Evolutionary conservation across 2,329 filamentous ascomycete species (phyloP), one percentile per base, ranked within the genome.

Genomic region (Fusarium sp.): DNA sequence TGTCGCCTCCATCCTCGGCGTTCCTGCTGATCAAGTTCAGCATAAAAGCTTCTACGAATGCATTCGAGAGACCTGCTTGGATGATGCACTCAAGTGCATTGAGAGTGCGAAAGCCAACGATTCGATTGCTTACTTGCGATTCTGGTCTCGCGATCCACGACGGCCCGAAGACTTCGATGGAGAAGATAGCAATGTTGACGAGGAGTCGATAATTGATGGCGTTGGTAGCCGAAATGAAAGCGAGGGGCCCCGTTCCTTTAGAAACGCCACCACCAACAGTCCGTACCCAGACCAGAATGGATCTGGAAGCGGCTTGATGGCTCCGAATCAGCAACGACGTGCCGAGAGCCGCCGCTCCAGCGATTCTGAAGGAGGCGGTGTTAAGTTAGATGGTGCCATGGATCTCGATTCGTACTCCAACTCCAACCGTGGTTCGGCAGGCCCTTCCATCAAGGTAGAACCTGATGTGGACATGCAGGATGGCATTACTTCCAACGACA

Each of bases 21-120:
- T 97, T 8, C 84, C 88, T 1, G 89, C 93, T 8, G 88, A 91
- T 30, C 87, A 92, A 62, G 88, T 97, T 72, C 88, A 90, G 72
- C 91, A 93, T 47, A 92, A 91, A 75, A 95, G 93, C 80, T 97
- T 97, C 81, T 97, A 97, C 81, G 93, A 94, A 77, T 96, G 93
- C 79, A 96, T 97, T 57, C 90, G 93, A 65, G 90, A 93, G 75
- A 92, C 91, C 69, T 96, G 93, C 75, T 85, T 96, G 35, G 85
- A 89, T 14, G 93, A 96, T 75, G 94, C 94, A 8, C 90, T 96
- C 39, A 89, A 90, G 70, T 95, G 93, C 77, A 83, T 97, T 38
- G 94, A 97, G 81, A 93, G 92, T 74, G 94, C 94, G 28, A 97
- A 97, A 80, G 92, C 92, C 35, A 97, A 97, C 77, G 94, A 97